Conservation (phyloP, 2,329 filamentous ascomycete species). For the Lachnellula occidentalis region DNA sequence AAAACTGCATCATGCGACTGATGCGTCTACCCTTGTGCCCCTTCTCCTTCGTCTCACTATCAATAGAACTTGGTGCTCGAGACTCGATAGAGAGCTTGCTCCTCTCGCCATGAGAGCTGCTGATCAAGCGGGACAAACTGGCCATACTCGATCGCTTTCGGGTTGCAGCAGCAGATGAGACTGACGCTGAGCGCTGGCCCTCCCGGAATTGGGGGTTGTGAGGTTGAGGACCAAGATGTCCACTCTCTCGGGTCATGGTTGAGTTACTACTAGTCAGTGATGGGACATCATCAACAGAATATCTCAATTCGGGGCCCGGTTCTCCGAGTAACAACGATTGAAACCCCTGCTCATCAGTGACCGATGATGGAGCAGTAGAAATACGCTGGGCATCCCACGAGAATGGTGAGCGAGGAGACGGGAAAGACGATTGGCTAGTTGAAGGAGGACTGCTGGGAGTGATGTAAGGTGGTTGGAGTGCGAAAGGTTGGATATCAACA, state of each 20-base stretch:
- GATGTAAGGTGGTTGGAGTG: slow-evolving; percentile 38
- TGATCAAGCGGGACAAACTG: slow-evolving; percentile 71
- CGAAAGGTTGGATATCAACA: slow-evolving; percentile 43
- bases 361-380: slow-evolving; percentile 69
- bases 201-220: slow-evolving; percentile 43
- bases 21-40: slow-evolving; percentile 62
- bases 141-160: slow-evolving; percentile 71
- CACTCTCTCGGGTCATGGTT: slow-evolving; percentile 66
- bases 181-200: slow-evolving; percentile 56
- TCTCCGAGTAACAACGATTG: slow-evolving; percentile 69
- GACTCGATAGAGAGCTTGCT: slow-evolving; percentile 71
- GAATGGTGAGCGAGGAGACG: slow-evolving; percentile 64
- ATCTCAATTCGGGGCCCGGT: slow-evolving; percentile 63
- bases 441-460: slow-evolving; percentile 60
- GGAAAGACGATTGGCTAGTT: slow-evolving; percentile 47
- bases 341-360: slow-evolving; percentile 65
- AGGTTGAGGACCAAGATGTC: slow-evolving; percentile 29
- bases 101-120: slow-evolving; percentile 66
- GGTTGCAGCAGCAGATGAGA: slow-evolving; percentile 57
- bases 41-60: slow-evolving; percentile 53
- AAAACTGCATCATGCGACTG: slow-evolving; percentile 73
- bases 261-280: slow-evolving; percentile 73
- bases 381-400: slow-evolving; percentile 67
- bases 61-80: slow-evolving; percentile 36
- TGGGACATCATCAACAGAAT: slow-evolving; percentile 69